Evolutionary conservation across 192 early-diverging fungal species (phyloP).

Genomic region (Linnemannia zychae): DNA sequence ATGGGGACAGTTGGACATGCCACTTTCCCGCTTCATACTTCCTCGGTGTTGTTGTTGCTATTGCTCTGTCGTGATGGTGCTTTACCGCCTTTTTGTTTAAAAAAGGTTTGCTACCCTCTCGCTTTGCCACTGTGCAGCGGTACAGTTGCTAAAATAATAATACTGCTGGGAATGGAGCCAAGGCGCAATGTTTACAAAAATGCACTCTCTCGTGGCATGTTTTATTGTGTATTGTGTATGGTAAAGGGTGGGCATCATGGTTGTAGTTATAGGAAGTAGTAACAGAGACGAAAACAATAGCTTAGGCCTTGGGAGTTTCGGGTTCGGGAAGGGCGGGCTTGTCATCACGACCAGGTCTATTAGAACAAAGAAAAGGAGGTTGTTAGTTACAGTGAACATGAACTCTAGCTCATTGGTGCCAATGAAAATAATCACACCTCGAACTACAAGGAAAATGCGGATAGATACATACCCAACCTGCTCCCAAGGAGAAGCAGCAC

Average conservation of each 20-base stretch:
- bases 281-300: background rate
- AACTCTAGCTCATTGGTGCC: background rate
- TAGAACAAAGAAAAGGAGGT: background rate
- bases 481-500: conserved; percentile 95
- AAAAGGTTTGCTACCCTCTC: too few species aligned
- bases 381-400: background rate
- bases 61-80: too few species aligned
- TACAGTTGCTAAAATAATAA: too few species aligned
- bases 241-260: background rate
- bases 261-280: background rate
- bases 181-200: conserved; percentile 1
- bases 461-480: conserved; percentile 69
- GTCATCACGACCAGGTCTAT: conserved; percentile 56
- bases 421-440: background rate
- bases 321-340: conserved; percentile 56
- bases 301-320: conserved; percentile 55
- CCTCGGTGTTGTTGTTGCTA: too few species aligned
- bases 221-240: background rate
- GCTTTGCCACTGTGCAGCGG: too few species aligned
- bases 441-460: background rate
- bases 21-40: background rate
- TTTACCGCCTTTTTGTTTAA: too few species aligned
- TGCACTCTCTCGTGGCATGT: conserved; percentile 5
- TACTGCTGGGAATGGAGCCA: too few species aligned
- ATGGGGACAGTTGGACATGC: background rate